Evolutionary conservation across 2,329 filamentous ascomycete genomes (phyloP), one percentile per base, ranked within the genome.

Genomic region (Ophiostoma tasmaniense): DNA sequence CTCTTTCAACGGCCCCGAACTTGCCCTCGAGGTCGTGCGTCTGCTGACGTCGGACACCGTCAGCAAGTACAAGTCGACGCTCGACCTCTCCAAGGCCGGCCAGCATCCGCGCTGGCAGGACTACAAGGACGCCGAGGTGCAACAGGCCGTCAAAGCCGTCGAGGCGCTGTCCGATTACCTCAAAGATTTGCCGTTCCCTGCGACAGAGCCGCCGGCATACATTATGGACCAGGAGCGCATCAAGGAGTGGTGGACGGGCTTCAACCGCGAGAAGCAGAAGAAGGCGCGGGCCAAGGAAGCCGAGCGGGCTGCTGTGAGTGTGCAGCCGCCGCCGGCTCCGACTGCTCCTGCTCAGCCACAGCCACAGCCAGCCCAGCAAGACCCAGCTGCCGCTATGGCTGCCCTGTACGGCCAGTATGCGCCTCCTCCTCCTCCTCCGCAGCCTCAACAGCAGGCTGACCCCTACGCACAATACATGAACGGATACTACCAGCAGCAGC

Each of bases 191-290:
- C 79, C 83, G 7, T 84, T 79, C 70, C 85, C 84, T 17, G 76
- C 84, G 1, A 81, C 74, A 1, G 80, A 83, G 61, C 83, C 85
- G 3, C 84, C 86, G 0, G 80, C 81, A 22, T 85, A 84, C 80
- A 80, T 87, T 72, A 76, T 76, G 28, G 79, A 83, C 39, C 75
- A 80, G 2, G 81, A 81, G 39, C 80, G 80, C 71, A 77, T 82
- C 0, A 80, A 81, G 11, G 81, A 85, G 71, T 88, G 85, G 85
- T 82, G 81, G 77, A 75, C 80, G 13, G 84, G 83, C 0, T 82
- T 81, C 71, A 75, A 76, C 45, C 75, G 75, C 61, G 78, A 80
- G 64, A 76, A 76, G 45, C 72, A 74, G 68, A 72, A 71, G 13
- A 59, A 66, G 25, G 39, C 70, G 52, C 78, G 64, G 77, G 81